Conservation (phyloP, 129 eudicot genomes). For the Helichrysum umbraculigerum region DNA sequence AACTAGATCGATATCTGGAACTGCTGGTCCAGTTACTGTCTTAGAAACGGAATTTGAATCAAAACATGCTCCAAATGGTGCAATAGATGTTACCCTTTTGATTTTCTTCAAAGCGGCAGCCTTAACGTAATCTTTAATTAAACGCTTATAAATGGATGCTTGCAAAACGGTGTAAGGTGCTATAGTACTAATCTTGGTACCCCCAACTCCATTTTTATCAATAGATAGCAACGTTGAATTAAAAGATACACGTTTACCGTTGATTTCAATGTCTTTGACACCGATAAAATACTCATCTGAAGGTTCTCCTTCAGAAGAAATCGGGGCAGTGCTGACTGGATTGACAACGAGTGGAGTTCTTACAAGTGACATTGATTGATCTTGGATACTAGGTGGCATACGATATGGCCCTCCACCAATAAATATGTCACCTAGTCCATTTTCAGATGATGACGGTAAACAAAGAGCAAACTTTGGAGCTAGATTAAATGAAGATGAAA, state of each 20-base stretch:
- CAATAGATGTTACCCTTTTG: conserved; percentile 32
- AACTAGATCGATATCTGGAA: conserved; percentile 41
- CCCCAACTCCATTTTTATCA: conserved; percentile 20
- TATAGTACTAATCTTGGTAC: conserved; percentile 59
- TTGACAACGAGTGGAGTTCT: conserved; percentile 49
- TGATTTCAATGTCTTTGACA: no score
- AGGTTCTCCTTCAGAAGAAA: conserved; percentile 8
- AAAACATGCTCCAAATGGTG: conserved; percentile 45
- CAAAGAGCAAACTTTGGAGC: conserved; percentile 52
- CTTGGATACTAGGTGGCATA: conserved; percentile 24
- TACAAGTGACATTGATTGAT: conserved; percentile 25
- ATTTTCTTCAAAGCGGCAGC: conserved; percentile 29
- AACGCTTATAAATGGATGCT: conserved; percentile 39
- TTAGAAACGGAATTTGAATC: conserved; percentile 24
- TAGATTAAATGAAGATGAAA: conserved; percentile 33
- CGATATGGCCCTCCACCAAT: conserved; percentile 44
- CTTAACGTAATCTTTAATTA: conserved; percentile 34
- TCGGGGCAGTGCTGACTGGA: conserved; percentile 32
- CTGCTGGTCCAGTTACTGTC: conserved; percentile 35
- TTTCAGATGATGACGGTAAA: conserved; percentile 32
- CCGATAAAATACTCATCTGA: no score
- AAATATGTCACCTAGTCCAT: conserved; percentile 35
- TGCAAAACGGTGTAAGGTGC: conserved; percentile 45
- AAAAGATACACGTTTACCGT: no score
- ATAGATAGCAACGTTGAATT: no score